A percentile compares a stretch with the other conserved stretches of the same genome.
Conservation (phyloP, 371 early-diverging fungal genomes). For the Circinella umbellata region DNA sequence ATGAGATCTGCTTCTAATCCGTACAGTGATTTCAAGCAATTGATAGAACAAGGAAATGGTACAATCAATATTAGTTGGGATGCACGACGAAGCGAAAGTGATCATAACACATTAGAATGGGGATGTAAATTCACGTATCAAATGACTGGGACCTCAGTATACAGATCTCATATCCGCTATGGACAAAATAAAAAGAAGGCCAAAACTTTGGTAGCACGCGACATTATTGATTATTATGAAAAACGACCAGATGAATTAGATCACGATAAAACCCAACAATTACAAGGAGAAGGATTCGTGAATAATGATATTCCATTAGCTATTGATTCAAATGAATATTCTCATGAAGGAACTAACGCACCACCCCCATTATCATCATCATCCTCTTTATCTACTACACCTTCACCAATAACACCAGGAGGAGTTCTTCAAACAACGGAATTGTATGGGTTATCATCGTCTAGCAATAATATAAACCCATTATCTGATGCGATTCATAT, state of each 20-base stretch:
- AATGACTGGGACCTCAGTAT: background rate
- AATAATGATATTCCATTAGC: background rate
- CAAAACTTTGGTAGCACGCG: background rate
- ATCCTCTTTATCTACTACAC: too few species aligned
- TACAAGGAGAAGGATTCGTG: too few species aligned
- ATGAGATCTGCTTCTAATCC: background rate
- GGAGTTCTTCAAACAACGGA: too few species aligned
- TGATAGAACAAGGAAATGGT: background rate
- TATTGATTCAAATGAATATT: constrained; percentile 7
- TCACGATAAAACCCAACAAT: background rate
- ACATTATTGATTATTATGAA: constrained; percentile 8
- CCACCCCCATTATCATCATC: background rate
- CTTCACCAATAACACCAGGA: background rate
- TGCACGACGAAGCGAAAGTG: background rate
- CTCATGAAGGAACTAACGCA: background rate
- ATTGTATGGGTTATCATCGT: too few species aligned
- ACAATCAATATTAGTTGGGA: background rate
- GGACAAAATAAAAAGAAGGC: constrained; percentile 7
- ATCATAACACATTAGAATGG: background rate
- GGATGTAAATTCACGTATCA: background rate
- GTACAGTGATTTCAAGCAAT: background rate
- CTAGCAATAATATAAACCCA: too few species aligned
- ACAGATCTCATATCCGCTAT: constrained; percentile 1
- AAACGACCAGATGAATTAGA: background rate
- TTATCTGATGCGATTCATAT: constrained; percentile 2